Evolutionary conservation across 2,329 filamentous ascomycete species (phyloP), one percentile per base, ranked within the genome.

Genomic region (Hortaea werneckii): DNA sequence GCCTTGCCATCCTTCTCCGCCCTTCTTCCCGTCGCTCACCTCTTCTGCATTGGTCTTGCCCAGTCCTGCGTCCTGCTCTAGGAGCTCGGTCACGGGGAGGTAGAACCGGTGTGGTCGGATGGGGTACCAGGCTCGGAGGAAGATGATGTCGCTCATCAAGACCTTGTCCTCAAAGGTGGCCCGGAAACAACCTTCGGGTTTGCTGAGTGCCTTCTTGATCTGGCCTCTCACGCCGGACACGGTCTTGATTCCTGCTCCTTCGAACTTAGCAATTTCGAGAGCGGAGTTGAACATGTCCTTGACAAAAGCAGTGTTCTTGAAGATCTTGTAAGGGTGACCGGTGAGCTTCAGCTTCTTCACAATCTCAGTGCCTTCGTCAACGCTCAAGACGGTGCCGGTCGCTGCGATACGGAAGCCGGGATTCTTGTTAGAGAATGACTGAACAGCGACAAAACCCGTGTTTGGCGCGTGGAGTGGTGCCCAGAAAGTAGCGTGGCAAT

Each of bases 271-370:
- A 54, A 98, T 92, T 65, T 98, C 92, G 37, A 98, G 80, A 0
- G 87, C 77, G 0, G 84, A 83, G 62, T 80, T 88, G 75, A 98
- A 98, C 92, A 98, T 98, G 69, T 94, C 87, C 67, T 92, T 94
- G 70, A 98, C 88, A 65, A 98, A 98, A 35, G 92, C 89, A 0
- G 92, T 98, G 72, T 98, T 98, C 69, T 95, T 95, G 79, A 94
- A 96, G 67, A 96, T 94, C 71, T 96, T 96, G 77, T 92, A 94
- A 1, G 92, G 89, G 41, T 80, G 76, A 49, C 92, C 92, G 0
- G 88, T 95, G 41, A 98, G 78, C 68, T 98, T 98, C 62, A 98
- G 82, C 75, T 98, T 98, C 78, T 98, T 98, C 66, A 98, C 92
- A 54, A 98, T 96, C 65, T 98, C 92, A 3, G 87, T 89, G 37